Percentiles rank a stretch among this genome's conserved stretches.
phyloP scores from a whole-genome alignment of 2,329 filamentous ascomycete species.

The Ophiosphaerella narmari region DNA sequence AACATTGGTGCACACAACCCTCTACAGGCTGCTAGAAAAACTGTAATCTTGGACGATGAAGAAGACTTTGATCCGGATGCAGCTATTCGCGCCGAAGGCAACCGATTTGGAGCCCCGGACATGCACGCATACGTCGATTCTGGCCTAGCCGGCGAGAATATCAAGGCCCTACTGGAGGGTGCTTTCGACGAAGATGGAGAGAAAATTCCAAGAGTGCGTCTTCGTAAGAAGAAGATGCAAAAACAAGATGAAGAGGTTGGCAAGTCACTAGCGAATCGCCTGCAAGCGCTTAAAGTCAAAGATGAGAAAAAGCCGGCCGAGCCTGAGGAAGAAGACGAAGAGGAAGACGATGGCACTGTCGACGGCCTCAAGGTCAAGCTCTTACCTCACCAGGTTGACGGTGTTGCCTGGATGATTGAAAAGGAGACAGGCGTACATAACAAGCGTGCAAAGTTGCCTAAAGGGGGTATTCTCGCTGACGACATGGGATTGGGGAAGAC shows the following conservation, averaged over 20 bases:
- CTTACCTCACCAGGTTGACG: constrained; percentile 91
- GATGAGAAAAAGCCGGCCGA: constrained; percentile 52
- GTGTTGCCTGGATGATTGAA: constrained; percentile 92
- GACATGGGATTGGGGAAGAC: constrained; percentile 99
- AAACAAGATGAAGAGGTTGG: constrained; percentile 38
- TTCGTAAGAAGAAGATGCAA: constrained; percentile 51
- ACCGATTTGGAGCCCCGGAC: constrained; percentile 59
- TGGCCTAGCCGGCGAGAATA: constrained; percentile 71
- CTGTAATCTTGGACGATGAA: constrained; percentile 48
- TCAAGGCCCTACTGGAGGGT: constrained; percentile 82
- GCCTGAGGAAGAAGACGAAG: constrained; percentile 43
- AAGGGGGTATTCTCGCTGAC: constrained; percentile 92
- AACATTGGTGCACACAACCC: constrained; percentile 36
- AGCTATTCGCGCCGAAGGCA: constrained; percentile 51
- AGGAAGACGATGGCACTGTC: constrained; percentile 65
- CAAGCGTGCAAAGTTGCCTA: constrained; percentile 76
- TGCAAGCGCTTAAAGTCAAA: constrained; percentile 50
- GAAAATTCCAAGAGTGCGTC: constrained; percentile 52
- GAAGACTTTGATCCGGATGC: constrained; percentile 55
- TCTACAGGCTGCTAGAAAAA: constrained; percentile 43
- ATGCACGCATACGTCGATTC: constrained; percentile 69
- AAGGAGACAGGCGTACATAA: constrained; percentile 87
- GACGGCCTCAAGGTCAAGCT: constrained; percentile 86
- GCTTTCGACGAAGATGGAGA: constrained; percentile 77
- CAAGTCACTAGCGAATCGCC: constrained; percentile 50